Evolutionary conservation across 345 rosid genomes (phyloP).

Genomic region (Rhodamnia argentea): DNA sequence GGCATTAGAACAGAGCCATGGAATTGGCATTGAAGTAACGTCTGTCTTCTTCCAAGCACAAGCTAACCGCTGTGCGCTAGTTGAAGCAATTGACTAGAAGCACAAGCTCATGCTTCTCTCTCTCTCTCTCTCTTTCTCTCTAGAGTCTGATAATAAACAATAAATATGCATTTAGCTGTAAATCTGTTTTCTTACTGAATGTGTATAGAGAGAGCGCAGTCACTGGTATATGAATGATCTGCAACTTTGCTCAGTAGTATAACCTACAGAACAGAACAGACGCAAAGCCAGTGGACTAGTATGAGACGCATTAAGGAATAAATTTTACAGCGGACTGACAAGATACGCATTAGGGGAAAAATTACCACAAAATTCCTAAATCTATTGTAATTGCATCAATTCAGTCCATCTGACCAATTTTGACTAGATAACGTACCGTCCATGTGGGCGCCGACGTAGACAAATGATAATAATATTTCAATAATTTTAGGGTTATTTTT

Average conservation of each 20-base stretch:
- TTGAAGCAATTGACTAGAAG: not conserved
- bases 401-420: no score
- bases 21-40: slow-evolving; percentile 5
- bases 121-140: not conserved
- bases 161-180: not conserved
- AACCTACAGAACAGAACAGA: not conserved
- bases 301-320: not conserved
- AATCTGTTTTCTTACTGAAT: not conserved
- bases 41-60: not conserved
- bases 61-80: not conserved
- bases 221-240: not conserved
- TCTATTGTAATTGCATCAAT: no score
- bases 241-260: not conserved
- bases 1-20: slow-evolving; percentile 3
- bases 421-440: no score
- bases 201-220: not conserved
- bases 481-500: no score
- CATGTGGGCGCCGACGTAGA: no score
- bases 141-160: not conserved
- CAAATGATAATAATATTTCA: no score
- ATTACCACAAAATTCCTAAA: no score
- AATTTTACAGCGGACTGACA: not conserved
- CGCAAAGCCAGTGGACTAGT: not conserved
- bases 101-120: not conserved
- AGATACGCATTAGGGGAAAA: not conserved